These are phyloP conservation scores for Candida sanyaensis DNA, from an alignment of 1,139 yeast species.

Conservation along the genomic window DNA sequence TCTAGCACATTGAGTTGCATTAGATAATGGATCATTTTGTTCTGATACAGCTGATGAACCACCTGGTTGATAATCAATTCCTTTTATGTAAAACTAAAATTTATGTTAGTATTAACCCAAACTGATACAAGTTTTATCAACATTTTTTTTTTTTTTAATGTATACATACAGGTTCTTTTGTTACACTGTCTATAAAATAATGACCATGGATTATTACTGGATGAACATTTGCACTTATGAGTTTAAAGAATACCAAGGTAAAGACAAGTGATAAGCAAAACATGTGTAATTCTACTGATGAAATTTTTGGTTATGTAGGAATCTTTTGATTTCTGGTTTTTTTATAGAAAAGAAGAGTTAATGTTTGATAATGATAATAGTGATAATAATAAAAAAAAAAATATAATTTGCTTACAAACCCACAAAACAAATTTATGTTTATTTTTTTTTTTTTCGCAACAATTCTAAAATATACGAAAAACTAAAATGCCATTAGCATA, in stretches of 20 bases:
- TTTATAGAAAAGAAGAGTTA: too few relatives aligned
- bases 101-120: background rate
- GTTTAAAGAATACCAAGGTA: background rate
- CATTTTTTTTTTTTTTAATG: too few relatives aligned
- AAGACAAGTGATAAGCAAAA: background rate
- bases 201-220: slow-evolving; percentile 67
- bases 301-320: background rate
- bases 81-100: slow-evolving; percentile 64
- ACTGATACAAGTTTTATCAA: background rate
- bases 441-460: too few relatives aligned
- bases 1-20: slow-evolving; percentile 66
- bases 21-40: slow-evolving; percentile 69
- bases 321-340: too few relatives aligned
- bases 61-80: slow-evolving; percentile 81
- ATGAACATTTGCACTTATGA: slow-evolving; percentile 35
- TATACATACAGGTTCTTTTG: slow-evolving; percentile 66
- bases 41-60: slow-evolving; percentile 65
- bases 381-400: too few relatives aligned
- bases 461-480: too few relatives aligned
- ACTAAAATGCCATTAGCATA: too few relatives aligned
- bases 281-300: background rate
- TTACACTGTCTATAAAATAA: slow-evolving; percentile 75
- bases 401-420: too few relatives aligned
- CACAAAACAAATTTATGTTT: too few relatives aligned
- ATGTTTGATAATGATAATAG: too few relatives aligned